A percentile compares a stretch with the other conserved stretches of the same genome.
Conservation (phyloP, 129 eudicot genomes). For the Centaurea solstitialis region DNA sequence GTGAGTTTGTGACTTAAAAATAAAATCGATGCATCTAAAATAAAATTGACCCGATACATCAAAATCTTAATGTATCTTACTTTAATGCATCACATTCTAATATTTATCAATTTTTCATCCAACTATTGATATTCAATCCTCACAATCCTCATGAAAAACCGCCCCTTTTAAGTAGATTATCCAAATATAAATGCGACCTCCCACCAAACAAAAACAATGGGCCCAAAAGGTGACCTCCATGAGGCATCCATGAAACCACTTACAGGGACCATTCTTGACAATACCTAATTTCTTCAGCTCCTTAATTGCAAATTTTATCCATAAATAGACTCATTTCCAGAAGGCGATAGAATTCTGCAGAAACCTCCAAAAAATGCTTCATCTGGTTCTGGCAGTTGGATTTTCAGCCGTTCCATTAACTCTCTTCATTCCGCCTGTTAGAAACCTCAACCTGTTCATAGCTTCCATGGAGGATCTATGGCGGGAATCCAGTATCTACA, state of each 20-base stretch:
- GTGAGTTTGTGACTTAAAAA: no score
- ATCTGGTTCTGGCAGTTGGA: slow-evolving; percentile 74
- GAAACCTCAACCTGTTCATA: slow-evolving; percentile 70
- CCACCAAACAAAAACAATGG: not conserved
- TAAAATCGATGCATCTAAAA: no score
- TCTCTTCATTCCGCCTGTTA: slow-evolving; percentile 70
- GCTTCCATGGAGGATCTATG: slow-evolving; percentile 65
- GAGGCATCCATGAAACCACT: not conserved
- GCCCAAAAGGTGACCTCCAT: not conserved
- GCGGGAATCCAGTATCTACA: slow-evolving; percentile 53
- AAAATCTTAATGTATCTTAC: no score
- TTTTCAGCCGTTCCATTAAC: slow-evolving; percentile 84
- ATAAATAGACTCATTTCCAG: slow-evolving; percentile 3
- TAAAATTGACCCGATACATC: no score
- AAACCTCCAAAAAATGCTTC: slow-evolving; percentile 43
- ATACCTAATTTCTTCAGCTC: not conserved
- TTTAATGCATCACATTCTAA: no score
- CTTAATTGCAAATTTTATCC: not conserved
- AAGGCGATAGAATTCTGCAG: not conserved
- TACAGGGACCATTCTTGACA: not conserved
- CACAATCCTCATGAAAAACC: no score
- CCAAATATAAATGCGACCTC: no score
- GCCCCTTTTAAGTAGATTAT: no score
- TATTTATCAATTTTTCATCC: no score
- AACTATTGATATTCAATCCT: no score